A percentile compares a stretch with the other conserved stretches of the same genome.
Conservation (phyloP, 805 yeast genomes). For the Metschnikowia colocasiae region DNA sequence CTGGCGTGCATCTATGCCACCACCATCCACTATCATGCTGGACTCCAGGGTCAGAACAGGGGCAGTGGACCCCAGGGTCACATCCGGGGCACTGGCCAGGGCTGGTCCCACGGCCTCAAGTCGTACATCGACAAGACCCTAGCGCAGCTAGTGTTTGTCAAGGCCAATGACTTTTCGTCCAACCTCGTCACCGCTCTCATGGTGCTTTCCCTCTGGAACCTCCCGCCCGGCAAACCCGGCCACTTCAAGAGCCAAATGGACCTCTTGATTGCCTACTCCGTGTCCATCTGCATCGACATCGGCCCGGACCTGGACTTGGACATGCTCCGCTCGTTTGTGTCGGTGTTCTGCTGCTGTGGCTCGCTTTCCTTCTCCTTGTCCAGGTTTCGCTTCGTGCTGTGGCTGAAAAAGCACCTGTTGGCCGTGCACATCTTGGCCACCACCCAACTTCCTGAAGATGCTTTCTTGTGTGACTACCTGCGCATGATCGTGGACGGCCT, state of each 20-base stretch:
- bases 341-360: constrained; percentile 50
- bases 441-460: constrained; percentile 7
- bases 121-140: constrained; percentile 45
- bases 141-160: constrained; percentile 42
- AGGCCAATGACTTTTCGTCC: constrained; percentile 40
- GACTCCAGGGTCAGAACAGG: not conserved
- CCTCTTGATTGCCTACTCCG: constrained; percentile 41
- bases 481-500: constrained; percentile 47
- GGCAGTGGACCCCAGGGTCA: not conserved
- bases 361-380: constrained; percentile 49
- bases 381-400: constrained; percentile 46
- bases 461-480: constrained; percentile 43
- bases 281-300: constrained; percentile 48
- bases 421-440: constrained; percentile 22
- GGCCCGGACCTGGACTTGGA: constrained; percentile 27
- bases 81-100: not conserved
- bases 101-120: constrained; percentile 22
- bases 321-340: constrained; percentile 40
- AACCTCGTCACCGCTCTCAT: constrained; percentile 42
- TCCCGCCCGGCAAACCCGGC: constrained; percentile 51
- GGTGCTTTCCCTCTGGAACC: constrained; percentile 48
- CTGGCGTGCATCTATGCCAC: constrained; percentile 45
- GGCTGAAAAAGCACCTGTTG: constrained; percentile 44
- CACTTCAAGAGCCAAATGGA: constrained; percentile 52
- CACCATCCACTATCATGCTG: constrained; percentile 39